Evolutionary conservation across 164 flowering plant genomes (phyloP), one percentile per base, ranked within the genome.

Genomic region (Litsea cubeba): DNA sequence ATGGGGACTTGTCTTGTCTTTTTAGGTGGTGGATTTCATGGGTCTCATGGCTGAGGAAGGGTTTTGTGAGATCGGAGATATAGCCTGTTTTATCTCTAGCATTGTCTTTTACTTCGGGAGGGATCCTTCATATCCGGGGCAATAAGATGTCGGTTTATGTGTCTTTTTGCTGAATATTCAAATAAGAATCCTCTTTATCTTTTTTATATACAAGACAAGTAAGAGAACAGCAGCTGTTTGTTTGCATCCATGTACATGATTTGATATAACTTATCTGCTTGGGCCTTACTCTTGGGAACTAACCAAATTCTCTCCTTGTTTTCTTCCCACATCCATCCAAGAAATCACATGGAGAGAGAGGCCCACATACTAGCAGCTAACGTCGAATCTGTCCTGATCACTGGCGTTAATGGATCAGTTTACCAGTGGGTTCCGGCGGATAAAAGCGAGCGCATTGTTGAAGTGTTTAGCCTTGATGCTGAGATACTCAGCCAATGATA

Each of bases 401-500:
- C 76, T 87, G 50, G 77, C 74, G 18, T 86, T 84, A 7, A 74
- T 69, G 68, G 81, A 71, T 50, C 79, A 84, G 25, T 74, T 81
- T 8, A 28, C n/a, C 65, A 86, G 84, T 15, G 68, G 68, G 46
- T 79, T 40, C 12, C 84, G 71, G 18, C 88, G 77, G 22, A 93
- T 76, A 0, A 82, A 75, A 1, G 90, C 84, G 7, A 93, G 90
- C 3, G 98, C 94, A 76, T 89, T 85, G 76, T 90, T 82, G 82
- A 93, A 90, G 76, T 83, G 88, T 75, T 84, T 84, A 0, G 90
- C 96, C 77, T 95, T 95, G n/a, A 81, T 78, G 60, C 84, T 83
- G 10, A 95, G 88, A 74, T 93, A 95, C 77, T 91, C 97, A 2
- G 50, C 78, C 95, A 94, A 91, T 30, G 91, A 88, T 40, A 93